Evolutionary conservation across 176 grass and related monocot genomes (phyloP).

Genomic region (Oryza meridionalis): DNA sequence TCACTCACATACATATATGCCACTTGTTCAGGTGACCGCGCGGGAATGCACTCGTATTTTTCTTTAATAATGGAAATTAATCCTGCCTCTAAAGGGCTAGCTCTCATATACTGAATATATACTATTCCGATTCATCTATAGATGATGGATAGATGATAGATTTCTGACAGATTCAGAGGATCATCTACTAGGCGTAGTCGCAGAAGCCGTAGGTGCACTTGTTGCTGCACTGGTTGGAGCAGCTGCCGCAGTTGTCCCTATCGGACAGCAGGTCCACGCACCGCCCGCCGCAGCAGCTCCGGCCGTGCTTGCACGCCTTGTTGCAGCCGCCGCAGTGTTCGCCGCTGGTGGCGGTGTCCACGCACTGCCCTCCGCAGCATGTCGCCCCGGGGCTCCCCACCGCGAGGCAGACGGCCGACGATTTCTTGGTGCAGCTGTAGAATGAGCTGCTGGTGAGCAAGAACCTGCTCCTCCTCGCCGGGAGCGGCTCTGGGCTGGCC

Average conservation of each 20-base stretch:
- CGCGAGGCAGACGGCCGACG: slow-evolving; percentile 27
- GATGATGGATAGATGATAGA: too few relatives aligned
- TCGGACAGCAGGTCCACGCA: slow-evolving; percentile 41
- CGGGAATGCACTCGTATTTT: background rate
- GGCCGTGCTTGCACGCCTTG: slow-evolving; percentile 30
- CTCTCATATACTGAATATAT: too few relatives aligned
- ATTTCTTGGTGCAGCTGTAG: slow-evolving; percentile 23
- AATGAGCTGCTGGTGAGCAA: background rate
- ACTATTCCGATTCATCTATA: too few relatives aligned
- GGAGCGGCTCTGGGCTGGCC: background rate
- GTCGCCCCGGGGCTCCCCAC: slow-evolving; percentile 23
- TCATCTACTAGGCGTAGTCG: slow-evolving; percentile 1
- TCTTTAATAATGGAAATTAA: too few relatives aligned
- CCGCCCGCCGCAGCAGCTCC: slow-evolving; percentile 38
- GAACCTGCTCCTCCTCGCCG: slow-evolving; percentile 13
- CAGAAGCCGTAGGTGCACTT: slow-evolving; percentile 36
- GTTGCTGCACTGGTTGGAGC: slow-evolving; percentile 21
- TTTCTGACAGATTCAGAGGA: background rate
- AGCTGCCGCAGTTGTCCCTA: slow-evolving; percentile 37
- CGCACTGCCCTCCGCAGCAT: slow-evolving; percentile 52
- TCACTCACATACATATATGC: background rate
- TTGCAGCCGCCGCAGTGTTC: slow-evolving; percentile 48
- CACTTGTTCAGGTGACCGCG: background rate
- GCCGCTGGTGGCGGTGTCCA: slow-evolving; percentile 29
- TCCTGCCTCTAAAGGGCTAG: too few relatives aligned